phyloP scores from a whole-genome alignment of 441 rosid genomes.

The Adansonia madagascariensis region DNA sequence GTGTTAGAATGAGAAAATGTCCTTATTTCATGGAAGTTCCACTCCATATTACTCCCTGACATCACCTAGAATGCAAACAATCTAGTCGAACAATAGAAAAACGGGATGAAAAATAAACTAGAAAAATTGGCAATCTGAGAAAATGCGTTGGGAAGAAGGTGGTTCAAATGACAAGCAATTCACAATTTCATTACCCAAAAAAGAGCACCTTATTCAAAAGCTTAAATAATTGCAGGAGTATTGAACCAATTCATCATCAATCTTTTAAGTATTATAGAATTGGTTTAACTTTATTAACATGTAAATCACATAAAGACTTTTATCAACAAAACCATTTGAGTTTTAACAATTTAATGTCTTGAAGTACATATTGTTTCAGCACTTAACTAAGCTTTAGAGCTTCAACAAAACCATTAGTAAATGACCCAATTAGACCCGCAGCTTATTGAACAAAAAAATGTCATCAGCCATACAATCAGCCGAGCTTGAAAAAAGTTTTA shows the following conservation, averaged over 20 bases:
- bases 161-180: background rate
- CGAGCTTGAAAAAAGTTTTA: too few relatives aligned
- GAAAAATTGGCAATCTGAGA: background rate
- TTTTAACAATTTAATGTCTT: background rate
- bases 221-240: background rate
- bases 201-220: background rate
- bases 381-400: background rate
- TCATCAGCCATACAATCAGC: too few relatives aligned
- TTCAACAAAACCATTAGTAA: background rate
- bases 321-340: background rate
- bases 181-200: background rate
- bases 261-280: background rate
- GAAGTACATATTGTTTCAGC: background rate
- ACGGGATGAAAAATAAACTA: background rate
- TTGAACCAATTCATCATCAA: conserved; percentile 9
- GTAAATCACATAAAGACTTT: background rate
- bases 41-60: background rate
- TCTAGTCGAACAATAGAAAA: background rate
- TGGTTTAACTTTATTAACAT: background rate
- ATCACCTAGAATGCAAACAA: background rate
- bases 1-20: background rate
- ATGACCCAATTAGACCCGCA: background rate
- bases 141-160: background rate
- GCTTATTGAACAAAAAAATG: background rate
- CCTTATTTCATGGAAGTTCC: background rate